Evolutionary conservation across 208 protist genomes (phyloP).

Genomic region (Trypanosoma scelopori): DNA sequence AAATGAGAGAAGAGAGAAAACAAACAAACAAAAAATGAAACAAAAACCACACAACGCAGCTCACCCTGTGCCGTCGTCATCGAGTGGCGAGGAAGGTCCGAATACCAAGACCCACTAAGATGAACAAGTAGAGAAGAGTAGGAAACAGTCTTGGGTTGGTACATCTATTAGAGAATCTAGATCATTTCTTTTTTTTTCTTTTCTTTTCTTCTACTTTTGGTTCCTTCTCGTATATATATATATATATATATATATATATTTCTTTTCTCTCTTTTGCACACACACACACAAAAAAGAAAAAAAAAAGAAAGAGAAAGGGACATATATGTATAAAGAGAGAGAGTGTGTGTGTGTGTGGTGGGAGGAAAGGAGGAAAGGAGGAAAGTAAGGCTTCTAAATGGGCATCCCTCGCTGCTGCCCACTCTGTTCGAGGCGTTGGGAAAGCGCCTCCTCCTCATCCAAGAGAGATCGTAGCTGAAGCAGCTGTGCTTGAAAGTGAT

Average conservation of each 20-base stretch:
- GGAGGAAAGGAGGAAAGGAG: too few relatives aligned
- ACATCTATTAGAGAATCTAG: slow-evolving; percentile 15
- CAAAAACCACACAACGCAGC: not conserved
- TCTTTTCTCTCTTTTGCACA: slow-evolving; percentile 7
- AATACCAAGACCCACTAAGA: slow-evolving; percentile 5
- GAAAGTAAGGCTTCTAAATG: not conserved
- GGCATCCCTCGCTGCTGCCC: slow-evolving; percentile 5
- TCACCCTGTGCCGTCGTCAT: not conserved
- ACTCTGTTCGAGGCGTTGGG: slow-evolving; percentile 19
- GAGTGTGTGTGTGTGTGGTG: too few relatives aligned
- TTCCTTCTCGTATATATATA: slow-evolving; percentile 5
- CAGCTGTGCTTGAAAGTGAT: slow-evolving; percentile 29
- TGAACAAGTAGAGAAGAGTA: slow-evolving; percentile 8
- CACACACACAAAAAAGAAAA: too few relatives aligned
- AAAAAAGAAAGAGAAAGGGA: too few relatives aligned
- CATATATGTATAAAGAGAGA: too few relatives aligned
- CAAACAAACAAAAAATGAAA: slow-evolving; percentile 11
- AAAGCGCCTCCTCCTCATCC: slow-evolving; percentile 28
- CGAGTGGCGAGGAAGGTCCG: not conserved
- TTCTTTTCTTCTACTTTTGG: not conserved
- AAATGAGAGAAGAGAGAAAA: too few relatives aligned
- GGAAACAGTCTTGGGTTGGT: not conserved
- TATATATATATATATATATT: slow-evolving; percentile 22
- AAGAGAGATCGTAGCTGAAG: slow-evolving; percentile 15
- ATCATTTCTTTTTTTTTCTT: not conserved